Conservation (phyloP, 352 stramenopile species). For the Pythium angustatum region DNA sequence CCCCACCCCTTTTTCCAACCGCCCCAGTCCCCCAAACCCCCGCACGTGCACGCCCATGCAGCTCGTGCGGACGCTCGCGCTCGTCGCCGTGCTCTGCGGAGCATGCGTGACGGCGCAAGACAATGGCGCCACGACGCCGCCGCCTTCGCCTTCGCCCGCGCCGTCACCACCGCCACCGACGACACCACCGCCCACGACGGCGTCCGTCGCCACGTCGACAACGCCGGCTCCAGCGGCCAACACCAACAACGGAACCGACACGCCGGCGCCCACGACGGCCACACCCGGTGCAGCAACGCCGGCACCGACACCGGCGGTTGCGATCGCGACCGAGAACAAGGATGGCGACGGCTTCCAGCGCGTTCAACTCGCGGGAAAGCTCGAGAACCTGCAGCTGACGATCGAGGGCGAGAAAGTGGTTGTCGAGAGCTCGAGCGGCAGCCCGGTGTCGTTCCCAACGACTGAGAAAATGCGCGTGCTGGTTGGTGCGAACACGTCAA, state of each 20-base stretch:
- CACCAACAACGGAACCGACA: too few relatives aligned
- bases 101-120: conserved; percentile 7
- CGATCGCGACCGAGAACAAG: neutral
- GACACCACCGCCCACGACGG: neutral
- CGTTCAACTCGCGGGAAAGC: neutral
- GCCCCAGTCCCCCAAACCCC: neutral
- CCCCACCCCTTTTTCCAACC: neutral
- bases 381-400: neutral
- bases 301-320: neutral
- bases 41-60: conserved; percentile 9
- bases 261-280: neutral
- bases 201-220: neutral
- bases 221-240: neutral
- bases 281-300: neutral
- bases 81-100: conserved; percentile 11
- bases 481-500: neutral
- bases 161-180: neutral
- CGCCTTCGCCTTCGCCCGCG: neutral
- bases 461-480: conserved; percentile 12
- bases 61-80: conserved; percentile 22
- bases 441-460: neutral
- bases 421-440: neutral
- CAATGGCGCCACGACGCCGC: conserved; percentile 4
- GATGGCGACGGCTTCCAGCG: neutral
- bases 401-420: neutral